These are phyloP conservation scores for Euphorbia lathyris DNA, from an alignment of 345 rosid genomes.

Conservation along the genomic window DNA sequence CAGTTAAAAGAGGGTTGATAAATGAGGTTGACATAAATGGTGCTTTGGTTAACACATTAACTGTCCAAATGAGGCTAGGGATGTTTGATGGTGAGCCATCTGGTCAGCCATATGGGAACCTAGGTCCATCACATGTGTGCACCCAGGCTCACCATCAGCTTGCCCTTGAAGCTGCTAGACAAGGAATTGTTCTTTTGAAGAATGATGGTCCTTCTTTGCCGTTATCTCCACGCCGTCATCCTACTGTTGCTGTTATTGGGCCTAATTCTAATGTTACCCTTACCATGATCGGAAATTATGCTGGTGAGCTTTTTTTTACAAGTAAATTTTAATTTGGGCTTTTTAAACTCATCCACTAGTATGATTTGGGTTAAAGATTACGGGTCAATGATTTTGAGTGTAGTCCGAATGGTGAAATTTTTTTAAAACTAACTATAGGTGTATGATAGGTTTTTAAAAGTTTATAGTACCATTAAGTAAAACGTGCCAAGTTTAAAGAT, in stretches of 20 bases:
- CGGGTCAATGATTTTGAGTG: too few relatives aligned
- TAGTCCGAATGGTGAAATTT: too few relatives aligned
- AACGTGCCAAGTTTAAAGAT: too few relatives aligned
- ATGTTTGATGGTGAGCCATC: slow-evolving; percentile 87
- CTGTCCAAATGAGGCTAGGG: slow-evolving; percentile 91
- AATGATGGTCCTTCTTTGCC: slow-evolving; percentile 54
- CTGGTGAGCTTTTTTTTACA: slow-evolving; percentile 11
- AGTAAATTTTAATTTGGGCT: background rate
- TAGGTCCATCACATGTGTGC: slow-evolving; percentile 86
- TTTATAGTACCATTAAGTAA: too few relatives aligned
- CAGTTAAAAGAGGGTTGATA: slow-evolving; percentile 50
- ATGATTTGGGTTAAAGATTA: too few relatives aligned
- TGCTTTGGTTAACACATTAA: slow-evolving; percentile 61
- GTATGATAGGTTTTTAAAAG: too few relatives aligned
- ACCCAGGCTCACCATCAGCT: slow-evolving; percentile 58
- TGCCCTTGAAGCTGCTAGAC: slow-evolving; percentile 85
- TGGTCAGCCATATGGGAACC: slow-evolving; percentile 52
- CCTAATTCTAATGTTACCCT: slow-evolving; percentile 74
- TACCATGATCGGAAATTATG: slow-evolving; percentile 87
- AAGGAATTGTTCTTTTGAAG: slow-evolving; percentile 81
- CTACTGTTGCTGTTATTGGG: slow-evolving; percentile 68
- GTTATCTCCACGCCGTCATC: slow-evolving; percentile 50
- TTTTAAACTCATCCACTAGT: background rate
- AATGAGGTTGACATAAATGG: slow-evolving; percentile 47
- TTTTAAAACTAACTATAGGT: too few relatives aligned